Percentiles rank a stretch among this genome's conserved stretches.
Evolutionary conservation across 23 red algal genomes (phyloP).

Genomic region (Gracilariopsis chorda): DNA sequence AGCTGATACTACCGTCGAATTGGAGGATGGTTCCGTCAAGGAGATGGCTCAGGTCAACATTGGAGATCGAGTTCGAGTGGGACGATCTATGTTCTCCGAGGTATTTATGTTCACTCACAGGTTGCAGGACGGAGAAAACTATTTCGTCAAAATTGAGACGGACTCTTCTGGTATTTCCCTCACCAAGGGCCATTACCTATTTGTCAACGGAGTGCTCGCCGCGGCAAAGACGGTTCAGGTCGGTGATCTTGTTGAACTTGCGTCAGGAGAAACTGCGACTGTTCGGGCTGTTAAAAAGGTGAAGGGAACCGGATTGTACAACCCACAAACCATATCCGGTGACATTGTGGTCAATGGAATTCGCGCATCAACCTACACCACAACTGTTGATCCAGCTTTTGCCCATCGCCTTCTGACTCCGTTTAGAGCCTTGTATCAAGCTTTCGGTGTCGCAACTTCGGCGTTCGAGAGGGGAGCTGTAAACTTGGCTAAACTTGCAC

Average conservation of each 20-base stretch:
- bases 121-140: neutral
- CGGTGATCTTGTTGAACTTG: conserved; percentile 17
- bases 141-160: conserved; percentile 32
- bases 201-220: conserved; percentile 36
- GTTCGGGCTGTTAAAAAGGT: conserved; percentile 15
- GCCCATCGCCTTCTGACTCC: conserved; percentile 44
- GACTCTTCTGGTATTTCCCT: conserved; percentile 31
- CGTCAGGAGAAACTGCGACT: neutral
- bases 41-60: conserved; percentile 66
- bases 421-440: conserved; percentile 9
- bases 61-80: conserved; percentile 65
- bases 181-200: conserved; percentile 60
- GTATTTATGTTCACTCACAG: conserved; percentile 77
- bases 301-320: conserved; percentile 55
- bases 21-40: conserved; percentile 27
- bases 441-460: conserved; percentile 27
- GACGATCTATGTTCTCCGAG: conserved; percentile 24
- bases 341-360: conserved; percentile 65
- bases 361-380: conserved; percentile 52
- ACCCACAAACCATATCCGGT: conserved; percentile 74
- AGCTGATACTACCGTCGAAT: conserved; percentile 53
- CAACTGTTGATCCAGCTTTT: conserved; percentile 10
- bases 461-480: conserved; percentile 55
- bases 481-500: conserved; percentile 32
- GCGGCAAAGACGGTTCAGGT: conserved; percentile 35